Conservation (phyloP, 768 basidiomycete species). For the Amanita subjunquillea region DNA sequence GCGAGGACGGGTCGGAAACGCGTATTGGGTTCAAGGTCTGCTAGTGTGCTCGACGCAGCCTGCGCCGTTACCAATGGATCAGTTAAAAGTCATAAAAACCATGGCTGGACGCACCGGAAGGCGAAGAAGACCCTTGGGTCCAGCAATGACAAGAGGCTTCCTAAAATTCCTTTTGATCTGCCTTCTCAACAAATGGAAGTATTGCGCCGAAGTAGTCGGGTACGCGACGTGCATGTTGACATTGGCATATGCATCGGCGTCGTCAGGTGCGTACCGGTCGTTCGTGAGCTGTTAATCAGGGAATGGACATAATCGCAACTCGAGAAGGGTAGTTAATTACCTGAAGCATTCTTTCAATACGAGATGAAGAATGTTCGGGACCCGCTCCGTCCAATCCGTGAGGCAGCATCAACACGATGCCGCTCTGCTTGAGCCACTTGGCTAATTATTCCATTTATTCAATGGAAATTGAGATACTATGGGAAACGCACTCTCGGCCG, state of each 20-base stretch:
- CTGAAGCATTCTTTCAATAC: constrained; percentile 88
- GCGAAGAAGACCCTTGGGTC: constrained; percentile 76
- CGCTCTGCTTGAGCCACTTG: constrained; percentile 92
- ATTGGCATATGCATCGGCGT: constrained; percentile 27
- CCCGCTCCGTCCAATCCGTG: constrained; percentile 91
- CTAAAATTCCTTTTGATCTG: constrained; percentile 81
- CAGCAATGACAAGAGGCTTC: constrained; percentile 78
- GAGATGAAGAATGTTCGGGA: constrained; percentile 85
- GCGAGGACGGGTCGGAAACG: constrained; percentile 60
- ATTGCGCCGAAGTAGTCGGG: constrained; percentile 85
- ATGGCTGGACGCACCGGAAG: constrained; percentile 42
- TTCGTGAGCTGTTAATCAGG: constrained; percentile 53
- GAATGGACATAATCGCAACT: neutral
- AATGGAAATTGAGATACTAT: neutral
- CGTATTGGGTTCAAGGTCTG: constrained; percentile 49
- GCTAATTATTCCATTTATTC: constrained; percentile 30
- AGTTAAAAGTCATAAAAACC: neutral
- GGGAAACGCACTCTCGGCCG: constrained; percentile 59
- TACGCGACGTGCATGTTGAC: constrained; percentile 82
- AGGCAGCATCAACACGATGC: constrained; percentile 74
- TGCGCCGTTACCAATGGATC: constrained; percentile 16
- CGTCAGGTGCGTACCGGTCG: constrained; percentile 38
- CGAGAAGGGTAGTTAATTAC: constrained; percentile 20
- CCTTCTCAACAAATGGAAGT: constrained; percentile 86
- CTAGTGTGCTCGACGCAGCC: constrained; percentile 64